Percentiles rank a stretch among this genome's conserved stretches.
Conservation (phyloP, 2,329 filamentous ascomycete species). For the Penicillium sp. region DNA sequence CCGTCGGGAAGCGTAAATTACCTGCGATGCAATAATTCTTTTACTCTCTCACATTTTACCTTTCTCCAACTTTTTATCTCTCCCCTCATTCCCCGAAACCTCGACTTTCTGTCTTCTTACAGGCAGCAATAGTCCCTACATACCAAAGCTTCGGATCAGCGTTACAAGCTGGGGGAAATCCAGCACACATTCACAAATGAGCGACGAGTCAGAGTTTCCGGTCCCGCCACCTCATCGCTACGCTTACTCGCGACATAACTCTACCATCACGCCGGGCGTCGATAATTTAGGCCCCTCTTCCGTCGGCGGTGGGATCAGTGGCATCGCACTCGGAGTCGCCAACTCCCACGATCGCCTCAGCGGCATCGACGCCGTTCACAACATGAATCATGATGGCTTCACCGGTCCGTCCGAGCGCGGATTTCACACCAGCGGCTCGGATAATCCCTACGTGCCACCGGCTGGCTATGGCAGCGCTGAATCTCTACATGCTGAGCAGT, state of each 20-base stretch:
- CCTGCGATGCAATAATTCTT: not conserved
- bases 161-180: not conserved
- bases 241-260: constrained; percentile 34
- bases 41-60: not conserved
- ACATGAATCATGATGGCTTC: constrained; percentile 27
- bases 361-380: constrained; percentile 61
- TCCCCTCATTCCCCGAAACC: too few species aligned
- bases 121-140: not conserved
- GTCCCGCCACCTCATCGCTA: constrained; percentile 21
- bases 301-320: constrained; percentile 63
- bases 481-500: constrained; percentile 37
- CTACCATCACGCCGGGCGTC: constrained; percentile 57
- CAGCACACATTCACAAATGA: constrained; percentile 1
- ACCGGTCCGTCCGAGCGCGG: constrained; percentile 36
- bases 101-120: not conserved
- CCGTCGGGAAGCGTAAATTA: constrained; percentile 10
- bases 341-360: constrained; percentile 64
- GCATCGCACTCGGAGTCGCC: constrained; percentile 65
- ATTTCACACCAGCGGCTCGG: constrained; percentile 34
- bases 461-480: constrained; percentile 21
- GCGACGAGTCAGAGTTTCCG: constrained; percentile 11
- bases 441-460: constrained; percentile 38
- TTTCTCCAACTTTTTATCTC: not conserved
- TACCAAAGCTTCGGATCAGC: not conserved
- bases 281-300: constrained; percentile 66